Base-by-base conservation (phyloP, 1,284 basidiomycete species). In the Cutaneotrichosporon mucoides region DNA sequence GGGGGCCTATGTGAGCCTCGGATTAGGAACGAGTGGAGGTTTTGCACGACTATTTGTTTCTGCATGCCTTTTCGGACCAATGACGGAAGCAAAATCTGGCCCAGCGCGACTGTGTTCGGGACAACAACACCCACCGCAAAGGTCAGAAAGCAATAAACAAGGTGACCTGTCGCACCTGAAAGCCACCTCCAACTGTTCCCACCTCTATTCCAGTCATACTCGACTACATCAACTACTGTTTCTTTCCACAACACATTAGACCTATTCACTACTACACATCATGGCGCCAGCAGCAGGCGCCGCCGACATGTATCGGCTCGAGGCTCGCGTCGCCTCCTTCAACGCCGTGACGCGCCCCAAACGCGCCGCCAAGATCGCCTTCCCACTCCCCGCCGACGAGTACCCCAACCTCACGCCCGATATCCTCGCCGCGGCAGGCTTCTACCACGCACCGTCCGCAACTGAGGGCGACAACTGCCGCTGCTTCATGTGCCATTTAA, bases 401-500 rank as follows among this genome's bases (percentile, higher is more conserved):
- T 67, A 75, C 57, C 77, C 78, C 1, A 76, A 79, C 60, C 86
- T 90, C 48, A 90, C 83, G 47, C 85, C 90, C 1, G 76, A 82
- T 51, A 80, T 82, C 4, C 84, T 93, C 34, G 87, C 90, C 2
- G 84, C 87, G 62, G 90, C 90, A 3, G 90, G 90, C 11, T 93
- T 92, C 79, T 91, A 84, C 80, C 90, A 82, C 57, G 59, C 62
- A 1, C 72, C 73, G 1, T 47, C 42, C 13, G 38, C 45, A 16
- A 52, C 57, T 34, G 36, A 15, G 9, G 37, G 44, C 35, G 53
- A 65, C 47, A 70, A 68, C 11, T 74, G 72, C 33, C 81, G 82
- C 5, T 93, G 91, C 73, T 91, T 86, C 70, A 74, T 86, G 54
- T 93, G 90, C 76, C 82, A 81, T 49, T 88, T 90, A 68, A 81